Conservation (phyloP, 148 eudicot species). For the Diospyros lotus region DNA sequence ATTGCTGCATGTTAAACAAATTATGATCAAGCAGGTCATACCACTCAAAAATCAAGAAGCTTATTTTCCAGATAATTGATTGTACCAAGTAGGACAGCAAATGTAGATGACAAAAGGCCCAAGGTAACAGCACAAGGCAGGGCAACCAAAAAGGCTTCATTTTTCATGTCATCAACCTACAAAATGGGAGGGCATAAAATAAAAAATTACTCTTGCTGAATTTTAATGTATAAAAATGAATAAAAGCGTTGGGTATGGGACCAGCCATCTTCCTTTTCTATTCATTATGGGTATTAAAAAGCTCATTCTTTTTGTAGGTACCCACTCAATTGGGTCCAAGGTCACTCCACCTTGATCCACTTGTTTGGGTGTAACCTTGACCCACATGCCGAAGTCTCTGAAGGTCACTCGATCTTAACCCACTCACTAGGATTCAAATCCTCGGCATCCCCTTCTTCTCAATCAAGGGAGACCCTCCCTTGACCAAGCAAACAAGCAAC, state of each 20-base stretch:
- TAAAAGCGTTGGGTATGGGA: neutral
- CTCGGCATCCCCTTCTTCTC: too few species aligned
- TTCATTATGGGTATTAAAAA: neutral
- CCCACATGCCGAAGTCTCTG: too few species aligned
- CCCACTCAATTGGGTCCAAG: neutral
- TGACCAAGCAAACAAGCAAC: too few species aligned
- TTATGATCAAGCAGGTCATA: neutral
- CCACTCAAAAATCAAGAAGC: neutral
- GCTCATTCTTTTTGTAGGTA: neutral
- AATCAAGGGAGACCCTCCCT: too few species aligned
- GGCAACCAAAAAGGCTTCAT: constrained; percentile 62
- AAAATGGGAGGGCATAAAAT: constrained; percentile 8
- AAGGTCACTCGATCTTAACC: too few species aligned
- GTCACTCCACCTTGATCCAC: too few species aligned
- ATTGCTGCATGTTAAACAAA: constrained; percentile 49
- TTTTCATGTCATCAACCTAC: constrained; percentile 63
- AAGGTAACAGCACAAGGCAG: constrained; percentile 77
- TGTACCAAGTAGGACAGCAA: constrained; percentile 77
- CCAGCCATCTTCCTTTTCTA: neutral
- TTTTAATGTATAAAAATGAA: neutral
- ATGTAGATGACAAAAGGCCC: constrained; percentile 59
- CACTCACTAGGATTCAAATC: too few species aligned
- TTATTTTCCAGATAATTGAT: neutral
- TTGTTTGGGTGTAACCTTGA: too few species aligned
- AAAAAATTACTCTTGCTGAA: neutral